A percentile compares a stretch with the other conserved stretches of the same genome.
These are phyloP conservation scores for Colletotrichum camelliae DNA, from an alignment of 2,329 filamentous ascomycete genomes.

Conservation along the genomic window DNA sequence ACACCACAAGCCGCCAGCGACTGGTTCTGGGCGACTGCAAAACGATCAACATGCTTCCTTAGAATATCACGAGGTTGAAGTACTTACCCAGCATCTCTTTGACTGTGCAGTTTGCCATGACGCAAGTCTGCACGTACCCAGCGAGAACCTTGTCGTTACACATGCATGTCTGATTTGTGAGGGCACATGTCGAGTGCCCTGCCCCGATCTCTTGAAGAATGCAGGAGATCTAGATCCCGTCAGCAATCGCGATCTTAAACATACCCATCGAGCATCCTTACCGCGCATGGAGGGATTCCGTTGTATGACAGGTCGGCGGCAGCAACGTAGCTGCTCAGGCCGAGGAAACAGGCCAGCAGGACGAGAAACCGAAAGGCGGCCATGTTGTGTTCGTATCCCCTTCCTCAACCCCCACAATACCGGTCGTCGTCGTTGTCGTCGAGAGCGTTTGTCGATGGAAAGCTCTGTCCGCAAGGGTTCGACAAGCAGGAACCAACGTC, in stretches of 20 bases:
- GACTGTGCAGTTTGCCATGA: slow-evolving; percentile 5
- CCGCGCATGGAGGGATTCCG: slow-evolving; percentile 2
- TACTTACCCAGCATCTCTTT: slow-evolving; percentile 12
- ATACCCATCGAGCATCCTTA: not conserved
- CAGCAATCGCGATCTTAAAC: not conserved
- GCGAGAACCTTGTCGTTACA: not conserved
- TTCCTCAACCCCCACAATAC: not conserved
- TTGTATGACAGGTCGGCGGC: not conserved
- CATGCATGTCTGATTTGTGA: slow-evolving; percentile 12
- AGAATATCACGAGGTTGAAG: not conserved
- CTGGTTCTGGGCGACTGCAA: not conserved
- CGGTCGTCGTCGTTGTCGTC: not conserved
- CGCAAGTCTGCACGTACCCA: slow-evolving; percentile 4
- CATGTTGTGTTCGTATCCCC: not conserved
- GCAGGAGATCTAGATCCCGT: not conserved
- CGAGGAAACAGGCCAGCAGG: not conserved
- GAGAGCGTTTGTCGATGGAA: not conserved
- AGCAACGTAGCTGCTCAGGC: not conserved
- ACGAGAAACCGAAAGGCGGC: not conserved
- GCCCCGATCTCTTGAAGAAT: slow-evolving; percentile 3
- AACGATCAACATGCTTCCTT: not conserved
- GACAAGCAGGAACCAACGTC: not conserved
- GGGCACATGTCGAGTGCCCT: not conserved
- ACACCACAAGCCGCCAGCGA: slow-evolving; percentile 5
- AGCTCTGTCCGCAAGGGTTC: not conserved